These are phyloP conservation scores for Phytophthora uliginosa DNA, from an alignment of 352 stramenopile genomes.

Conservation along the genomic window DNA sequence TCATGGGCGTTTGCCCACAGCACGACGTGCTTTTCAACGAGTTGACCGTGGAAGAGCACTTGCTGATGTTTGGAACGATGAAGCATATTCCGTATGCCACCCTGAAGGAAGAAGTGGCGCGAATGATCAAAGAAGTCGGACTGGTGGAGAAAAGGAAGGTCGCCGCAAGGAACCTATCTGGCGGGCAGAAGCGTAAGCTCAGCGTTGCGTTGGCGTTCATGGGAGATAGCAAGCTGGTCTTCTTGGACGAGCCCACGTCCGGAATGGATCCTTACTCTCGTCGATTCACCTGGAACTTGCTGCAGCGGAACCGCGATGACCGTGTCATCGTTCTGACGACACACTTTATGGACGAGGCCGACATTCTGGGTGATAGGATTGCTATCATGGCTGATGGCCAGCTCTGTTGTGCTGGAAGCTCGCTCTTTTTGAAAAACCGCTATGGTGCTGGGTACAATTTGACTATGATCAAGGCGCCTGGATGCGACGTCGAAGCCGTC, in stretches of 20 bases:
- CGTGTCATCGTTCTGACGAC: slow-evolving; percentile 89
- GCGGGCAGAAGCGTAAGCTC: slow-evolving; percentile 97
- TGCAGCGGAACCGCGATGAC: slow-evolving; percentile 83
- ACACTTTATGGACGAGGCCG: slow-evolving; percentile 92
- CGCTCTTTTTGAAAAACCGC: slow-evolving; percentile 95
- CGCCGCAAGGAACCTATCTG: slow-evolving; percentile 75
- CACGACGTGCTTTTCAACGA: slow-evolving; percentile 97
- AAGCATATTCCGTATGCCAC: slow-evolving; percentile 80
- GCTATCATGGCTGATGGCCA: slow-evolving; percentile 95
- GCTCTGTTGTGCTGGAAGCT: slow-evolving; percentile 87
- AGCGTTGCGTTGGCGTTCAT: slow-evolving; percentile 96
- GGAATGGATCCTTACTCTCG: slow-evolving; percentile 97
- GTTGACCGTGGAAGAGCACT: slow-evolving; percentile 96
- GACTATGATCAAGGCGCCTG: slow-evolving; percentile 62
- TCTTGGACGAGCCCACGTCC: slow-evolving; percentile 94
- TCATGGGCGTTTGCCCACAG: slow-evolving; percentile 97
- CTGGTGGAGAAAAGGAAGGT: slow-evolving; percentile 91
- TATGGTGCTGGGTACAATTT: slow-evolving; percentile 94
- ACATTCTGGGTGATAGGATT: slow-evolving; percentile 82
- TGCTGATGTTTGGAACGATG: slow-evolving; percentile 94
- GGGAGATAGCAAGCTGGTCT: slow-evolving; percentile 92
- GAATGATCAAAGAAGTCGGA: slow-evolving; percentile 83
- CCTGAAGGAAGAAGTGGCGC: slow-evolving; percentile 63
- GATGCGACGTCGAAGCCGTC: slow-evolving; percentile 47
- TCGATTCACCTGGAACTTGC: slow-evolving; percentile 96